These are phyloP conservation scores for Metarhizium robertsii DNA, from an alignment of 2,329 filamentous ascomycete genomes.

Conservation along the genomic window DNA sequence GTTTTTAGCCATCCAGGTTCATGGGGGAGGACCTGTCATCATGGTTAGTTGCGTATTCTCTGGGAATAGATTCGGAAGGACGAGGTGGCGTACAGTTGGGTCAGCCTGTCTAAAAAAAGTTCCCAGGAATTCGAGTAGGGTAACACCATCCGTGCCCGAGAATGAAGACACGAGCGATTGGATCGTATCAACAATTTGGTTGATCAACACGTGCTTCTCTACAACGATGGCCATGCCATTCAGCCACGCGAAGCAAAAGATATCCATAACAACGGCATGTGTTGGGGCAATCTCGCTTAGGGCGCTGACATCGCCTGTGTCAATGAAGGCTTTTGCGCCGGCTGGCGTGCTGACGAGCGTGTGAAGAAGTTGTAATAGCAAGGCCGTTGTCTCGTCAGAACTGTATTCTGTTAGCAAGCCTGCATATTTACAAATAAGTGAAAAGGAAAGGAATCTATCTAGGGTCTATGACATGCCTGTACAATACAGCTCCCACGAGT, in stretches of 20 bases:
- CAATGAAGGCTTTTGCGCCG: conserved; percentile 39
- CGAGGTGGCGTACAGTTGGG: conserved; percentile 30
- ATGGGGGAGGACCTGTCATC: conserved; percentile 34
- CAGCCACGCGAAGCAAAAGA: conserved; percentile 48
- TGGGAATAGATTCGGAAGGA: background rate
- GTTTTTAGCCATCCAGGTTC: conserved; percentile 44
- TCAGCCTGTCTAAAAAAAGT: conserved; percentile 40
- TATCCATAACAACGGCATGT: conserved; percentile 43
- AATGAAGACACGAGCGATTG: conserved; percentile 42
- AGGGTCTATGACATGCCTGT: conserved; percentile 33
- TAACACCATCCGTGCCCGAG: conserved; percentile 50
- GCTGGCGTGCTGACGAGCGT: conserved; percentile 42
- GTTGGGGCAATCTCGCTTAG: conserved; percentile 48
- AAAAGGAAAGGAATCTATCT: no score
- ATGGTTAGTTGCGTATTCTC: conserved; percentile 5
- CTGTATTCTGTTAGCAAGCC: conserved; percentile 20
- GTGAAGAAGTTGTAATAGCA: conserved; percentile 48
- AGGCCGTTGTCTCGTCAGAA: conserved; percentile 39
- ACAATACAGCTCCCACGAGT: conserved; percentile 41
- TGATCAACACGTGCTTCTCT: conserved; percentile 20
- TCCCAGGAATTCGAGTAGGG: conserved; percentile 47
- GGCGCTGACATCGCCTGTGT: conserved; percentile 41
- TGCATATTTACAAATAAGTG: background rate
- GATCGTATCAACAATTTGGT: conserved; percentile 38
- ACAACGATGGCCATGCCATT: conserved; percentile 29